Conservation (phyloP, 2,329 filamentous ascomycete species). For the Aspergillus sp. region DNA sequence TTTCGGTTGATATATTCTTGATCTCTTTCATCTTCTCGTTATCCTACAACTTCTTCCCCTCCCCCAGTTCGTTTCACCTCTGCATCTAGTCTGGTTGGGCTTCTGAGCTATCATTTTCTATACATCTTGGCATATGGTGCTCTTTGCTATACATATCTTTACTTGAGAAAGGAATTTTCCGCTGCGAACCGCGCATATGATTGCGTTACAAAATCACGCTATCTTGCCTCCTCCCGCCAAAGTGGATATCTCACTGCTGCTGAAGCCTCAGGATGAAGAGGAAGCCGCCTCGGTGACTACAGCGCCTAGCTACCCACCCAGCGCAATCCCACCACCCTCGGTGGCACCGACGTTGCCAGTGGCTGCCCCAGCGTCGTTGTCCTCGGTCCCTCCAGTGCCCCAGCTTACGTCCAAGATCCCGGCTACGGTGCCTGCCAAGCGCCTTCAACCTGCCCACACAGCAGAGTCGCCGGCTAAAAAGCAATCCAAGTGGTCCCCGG, state of each 20-base stretch:
- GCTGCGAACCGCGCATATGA: conserved; percentile 44
- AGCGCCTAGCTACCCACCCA: conserved; percentile 36
- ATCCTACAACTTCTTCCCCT: background rate
- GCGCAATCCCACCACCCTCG: conserved; percentile 30
- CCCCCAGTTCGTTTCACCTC: background rate
- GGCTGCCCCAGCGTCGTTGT: conserved; percentile 27
- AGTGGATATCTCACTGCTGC: conserved; percentile 93
- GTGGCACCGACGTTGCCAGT: conserved; percentile 31
- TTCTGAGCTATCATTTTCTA: background rate
- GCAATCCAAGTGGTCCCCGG: conserved; percentile 93
- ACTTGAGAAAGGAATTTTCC: conserved; percentile 11
- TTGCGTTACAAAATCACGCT: conserved; percentile 44
- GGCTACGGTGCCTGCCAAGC: conserved; percentile 38
- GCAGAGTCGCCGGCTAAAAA: conserved; percentile 76
- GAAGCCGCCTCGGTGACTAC: conserved; percentile 33
- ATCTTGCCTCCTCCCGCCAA: conserved; percentile 58
- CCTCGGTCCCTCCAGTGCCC: conserved; percentile 29
- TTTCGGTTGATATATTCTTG: background rate
- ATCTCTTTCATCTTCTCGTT: background rate
- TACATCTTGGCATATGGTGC: conserved; percentile 10
- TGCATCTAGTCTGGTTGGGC: background rate
- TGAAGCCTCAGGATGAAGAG: conserved; percentile 62
- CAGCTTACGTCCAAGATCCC: conserved; percentile 36
- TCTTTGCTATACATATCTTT: conserved; percentile 7
- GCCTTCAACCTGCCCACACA: conserved; percentile 50